These are phyloP conservation scores for Phialophora tarda DNA, from an alignment of 2,329 filamentous ascomycete species.

Conservation along the genomic window DNA sequence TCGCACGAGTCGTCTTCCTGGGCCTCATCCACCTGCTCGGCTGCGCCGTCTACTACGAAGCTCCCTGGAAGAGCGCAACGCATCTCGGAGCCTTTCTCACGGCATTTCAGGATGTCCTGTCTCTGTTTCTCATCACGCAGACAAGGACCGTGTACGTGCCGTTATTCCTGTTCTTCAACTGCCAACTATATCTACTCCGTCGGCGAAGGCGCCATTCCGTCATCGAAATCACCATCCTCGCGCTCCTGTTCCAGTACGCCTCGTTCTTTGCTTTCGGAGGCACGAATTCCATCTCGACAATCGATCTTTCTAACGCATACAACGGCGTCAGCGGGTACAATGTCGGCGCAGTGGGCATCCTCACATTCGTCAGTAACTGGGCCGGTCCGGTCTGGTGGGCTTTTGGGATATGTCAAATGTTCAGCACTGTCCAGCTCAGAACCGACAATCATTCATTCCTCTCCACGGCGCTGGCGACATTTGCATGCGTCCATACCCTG, in stretches of 20 bases:
- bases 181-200: conserved; percentile 61
- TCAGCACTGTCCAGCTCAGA: conserved; percentile 22
- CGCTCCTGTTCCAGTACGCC: conserved; percentile 76
- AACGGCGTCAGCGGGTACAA: conserved; percentile 87
- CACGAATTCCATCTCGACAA: conserved; percentile 92
- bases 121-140: conserved; percentile 83
- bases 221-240: conserved; percentile 69
- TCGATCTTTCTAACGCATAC: conserved; percentile 93
- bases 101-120: conserved; percentile 70
- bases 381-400: conserved; percentile 88
- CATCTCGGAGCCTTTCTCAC: conserved; percentile 36
- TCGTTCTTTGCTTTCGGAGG: conserved; percentile 91
- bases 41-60: conserved; percentile 37
- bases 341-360: conserved; percentile 75
- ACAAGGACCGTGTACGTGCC: conserved; percentile 84
- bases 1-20: conserved; percentile 59
- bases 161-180: conserved; percentile 75
- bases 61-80: conserved; percentile 30
- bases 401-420: conserved; percentile 57
- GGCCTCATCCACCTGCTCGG: conserved; percentile 47
- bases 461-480: conserved; percentile 64
- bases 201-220: conserved; percentile 52
- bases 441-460: conserved; percentile 53
- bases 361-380: conserved; percentile 93
- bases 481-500: conserved; percentile 67